phyloP scores from a whole-genome alignment of 2,329 filamentous ascomycete genomes.

The Xylaria sp. region DNA sequence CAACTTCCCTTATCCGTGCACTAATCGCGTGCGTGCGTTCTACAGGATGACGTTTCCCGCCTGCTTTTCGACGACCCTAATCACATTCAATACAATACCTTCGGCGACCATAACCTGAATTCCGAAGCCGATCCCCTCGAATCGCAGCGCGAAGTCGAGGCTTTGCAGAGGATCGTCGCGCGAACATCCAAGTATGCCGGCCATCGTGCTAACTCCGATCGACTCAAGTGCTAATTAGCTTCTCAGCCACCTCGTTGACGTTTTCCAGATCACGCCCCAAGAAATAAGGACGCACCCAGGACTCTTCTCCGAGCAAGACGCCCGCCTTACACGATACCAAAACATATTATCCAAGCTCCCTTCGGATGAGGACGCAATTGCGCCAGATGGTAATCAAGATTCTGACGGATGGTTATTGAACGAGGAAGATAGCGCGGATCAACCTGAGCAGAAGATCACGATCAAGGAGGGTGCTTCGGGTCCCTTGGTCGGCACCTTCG shows the following conservation, averaged over 20 bases:
- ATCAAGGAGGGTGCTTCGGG: slow-evolving; percentile 48
- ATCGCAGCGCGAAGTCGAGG: slow-evolving; percentile 67
- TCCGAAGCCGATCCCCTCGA: slow-evolving; percentile 66
- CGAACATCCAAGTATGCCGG: slow-evolving; percentile 65
- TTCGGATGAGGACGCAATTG: slow-evolving; percentile 47
- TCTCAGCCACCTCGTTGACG: slow-evolving; percentile 68
- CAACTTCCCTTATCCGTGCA: not conserved
- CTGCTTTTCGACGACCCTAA: slow-evolving; percentile 67
- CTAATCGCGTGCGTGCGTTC: slow-evolving; percentile 16
- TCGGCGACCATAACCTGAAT: slow-evolving; percentile 60
- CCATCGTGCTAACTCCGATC: not conserved
- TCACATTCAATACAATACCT: slow-evolving; percentile 66
- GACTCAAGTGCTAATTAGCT: slow-evolving; percentile 29
- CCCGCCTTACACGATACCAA: slow-evolving; percentile 63
- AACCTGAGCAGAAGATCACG: slow-evolving; percentile 47
- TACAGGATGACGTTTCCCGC: slow-evolving; percentile 62
- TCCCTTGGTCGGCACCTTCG: slow-evolving; percentile 65
- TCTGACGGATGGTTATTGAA: slow-evolving; percentile 59
- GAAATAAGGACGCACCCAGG: slow-evolving; percentile 44
- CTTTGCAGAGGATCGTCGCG: slow-evolving; percentile 66
- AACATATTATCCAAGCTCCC: slow-evolving; percentile 66
- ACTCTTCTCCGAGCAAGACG: slow-evolving; percentile 57
- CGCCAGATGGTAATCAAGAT: slow-evolving; percentile 48
- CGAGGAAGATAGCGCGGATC: slow-evolving; percentile 56
- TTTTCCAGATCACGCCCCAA: slow-evolving; percentile 68